phyloP scores from a whole-genome alignment of 495 filamentous ascomycete species.

The Cercophora newfieldiana region DNA sequence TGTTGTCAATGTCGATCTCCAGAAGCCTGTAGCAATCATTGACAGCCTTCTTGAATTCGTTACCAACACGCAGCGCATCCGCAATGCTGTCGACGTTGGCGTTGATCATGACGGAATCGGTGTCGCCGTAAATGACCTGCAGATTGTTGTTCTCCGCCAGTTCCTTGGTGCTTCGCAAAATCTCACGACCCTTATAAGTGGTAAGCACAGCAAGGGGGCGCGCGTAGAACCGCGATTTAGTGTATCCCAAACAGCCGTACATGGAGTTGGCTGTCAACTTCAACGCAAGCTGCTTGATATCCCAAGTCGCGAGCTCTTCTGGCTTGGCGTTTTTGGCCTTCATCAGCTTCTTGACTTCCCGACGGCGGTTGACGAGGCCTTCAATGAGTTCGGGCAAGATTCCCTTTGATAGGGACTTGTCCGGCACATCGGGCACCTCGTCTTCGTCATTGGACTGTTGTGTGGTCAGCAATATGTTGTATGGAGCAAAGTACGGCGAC shows the following conservation, averaged over 20 bases:
- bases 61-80: constrained; percentile 84
- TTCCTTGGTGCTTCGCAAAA: constrained; percentile 91
- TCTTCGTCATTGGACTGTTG: constrained; percentile 76
- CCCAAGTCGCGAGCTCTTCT: constrained; percentile 91
- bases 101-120: constrained; percentile 99
- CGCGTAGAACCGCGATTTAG: constrained; percentile 93
- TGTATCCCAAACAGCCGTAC: constrained; percentile 98
- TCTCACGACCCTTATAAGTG: constrained; percentile 96
- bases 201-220: constrained; percentile 93
- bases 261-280: constrained; percentile 99
- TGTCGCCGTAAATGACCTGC: constrained; percentile 96
- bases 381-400: constrained; percentile 88
- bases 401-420: constrained; percentile 64
- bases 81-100: constrained; percentile 92
- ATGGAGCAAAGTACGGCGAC: constrained; percentile 16
- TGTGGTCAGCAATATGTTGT: constrained; percentile 24
- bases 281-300: constrained; percentile 94
- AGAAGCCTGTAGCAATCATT: constrained; percentile 88
- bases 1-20: constrained; percentile 97
- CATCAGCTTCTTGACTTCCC: constrained; percentile 93
- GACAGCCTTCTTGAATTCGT: constrained; percentile 64
- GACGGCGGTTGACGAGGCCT: constrained; percentile 81
- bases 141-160: constrained; percentile 85
- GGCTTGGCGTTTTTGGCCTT: constrained; percentile 85
- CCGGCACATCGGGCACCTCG: constrained; percentile 66